phyloP scores from a whole-genome alignment of 257 asterid species.

The Apocynum venetum region DNA sequence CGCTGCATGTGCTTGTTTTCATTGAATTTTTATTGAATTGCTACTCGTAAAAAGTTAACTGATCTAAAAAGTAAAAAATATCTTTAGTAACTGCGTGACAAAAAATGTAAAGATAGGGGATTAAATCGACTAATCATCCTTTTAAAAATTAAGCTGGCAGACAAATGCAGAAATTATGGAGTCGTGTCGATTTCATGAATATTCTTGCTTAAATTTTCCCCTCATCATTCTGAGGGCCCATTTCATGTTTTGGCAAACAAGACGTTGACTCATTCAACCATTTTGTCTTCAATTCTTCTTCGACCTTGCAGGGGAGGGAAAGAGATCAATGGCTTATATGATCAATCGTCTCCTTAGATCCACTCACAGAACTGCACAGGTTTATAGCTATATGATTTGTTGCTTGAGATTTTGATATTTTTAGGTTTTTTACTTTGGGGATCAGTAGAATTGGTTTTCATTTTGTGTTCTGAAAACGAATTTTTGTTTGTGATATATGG shows the following conservation, averaged over 20 bases:
- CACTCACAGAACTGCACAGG: slow-evolving; percentile 49
- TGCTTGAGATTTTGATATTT: neutral
- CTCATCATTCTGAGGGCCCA: no score
- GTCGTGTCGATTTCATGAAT: no score
- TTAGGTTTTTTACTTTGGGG: neutral
- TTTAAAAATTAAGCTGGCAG: no score
- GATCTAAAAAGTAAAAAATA: no score
- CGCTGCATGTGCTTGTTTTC: no score
- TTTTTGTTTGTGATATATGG: neutral
- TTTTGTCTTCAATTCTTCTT: neutral
- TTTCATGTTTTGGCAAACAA: no score
- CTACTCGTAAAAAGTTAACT: no score
- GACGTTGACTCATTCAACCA: neutral
- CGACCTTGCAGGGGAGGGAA: neutral
- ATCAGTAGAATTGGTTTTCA: neutral
- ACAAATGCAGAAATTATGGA: neutral
- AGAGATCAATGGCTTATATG: slow-evolving; percentile 11
- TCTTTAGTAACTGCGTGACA: no score
- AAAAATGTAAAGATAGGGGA: no score
- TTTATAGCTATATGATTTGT: slow-evolving; percentile 13
- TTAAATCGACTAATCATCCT: no score
- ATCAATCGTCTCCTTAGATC: slow-evolving; percentile 53
- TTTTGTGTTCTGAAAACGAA: neutral
- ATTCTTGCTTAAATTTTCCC: no score
- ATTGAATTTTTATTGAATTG: no score